Evolutionary conservation across 768 basidiomycete species (phyloP).

Genomic region (Boletus fagicola): DNA sequence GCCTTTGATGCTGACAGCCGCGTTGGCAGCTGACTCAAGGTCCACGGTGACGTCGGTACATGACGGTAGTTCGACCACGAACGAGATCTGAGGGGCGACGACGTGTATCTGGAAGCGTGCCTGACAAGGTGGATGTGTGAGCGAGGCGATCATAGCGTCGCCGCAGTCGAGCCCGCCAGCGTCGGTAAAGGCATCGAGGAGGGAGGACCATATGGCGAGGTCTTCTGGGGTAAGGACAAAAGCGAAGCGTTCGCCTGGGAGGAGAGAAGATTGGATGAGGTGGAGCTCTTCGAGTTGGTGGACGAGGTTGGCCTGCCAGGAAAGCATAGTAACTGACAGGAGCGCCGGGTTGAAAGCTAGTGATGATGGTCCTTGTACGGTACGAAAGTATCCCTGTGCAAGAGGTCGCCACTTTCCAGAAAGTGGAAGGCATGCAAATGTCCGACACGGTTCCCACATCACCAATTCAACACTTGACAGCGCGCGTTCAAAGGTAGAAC

Average conservation of each 20-base stretch:
- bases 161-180: neutral
- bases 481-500: too few species aligned
- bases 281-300: slow-evolving; percentile 51
- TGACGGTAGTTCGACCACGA: slow-evolving; percentile 35
- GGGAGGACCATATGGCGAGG: slow-evolving; percentile 29
- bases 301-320: slow-evolving; percentile 6
- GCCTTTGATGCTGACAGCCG: slow-evolving; percentile 44
- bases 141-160: neutral
- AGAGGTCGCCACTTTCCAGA: too few species aligned
- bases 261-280: slow-evolving; percentile 58
- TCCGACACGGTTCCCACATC: too few species aligned
- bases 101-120: slow-evolving; percentile 38
- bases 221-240: slow-evolving; percentile 41
- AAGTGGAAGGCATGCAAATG: too few species aligned
- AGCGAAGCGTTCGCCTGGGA: slow-evolving; percentile 54
- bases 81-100: slow-evolving; percentile 31
- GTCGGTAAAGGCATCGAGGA: slow-evolving; percentile 18
- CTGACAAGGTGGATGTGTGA: slow-evolving; percentile 20
- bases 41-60: slow-evolving; percentile 9
- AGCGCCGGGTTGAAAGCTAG: neutral
- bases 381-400: too few species aligned
- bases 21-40: neutral
- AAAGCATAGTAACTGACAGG: neutral
- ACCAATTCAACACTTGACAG: too few species aligned
- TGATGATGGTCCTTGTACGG: too few species aligned